Evolutionary conservation across 208 protist species (phyloP).

Genomic region (Leishmania amazonensis): DNA sequence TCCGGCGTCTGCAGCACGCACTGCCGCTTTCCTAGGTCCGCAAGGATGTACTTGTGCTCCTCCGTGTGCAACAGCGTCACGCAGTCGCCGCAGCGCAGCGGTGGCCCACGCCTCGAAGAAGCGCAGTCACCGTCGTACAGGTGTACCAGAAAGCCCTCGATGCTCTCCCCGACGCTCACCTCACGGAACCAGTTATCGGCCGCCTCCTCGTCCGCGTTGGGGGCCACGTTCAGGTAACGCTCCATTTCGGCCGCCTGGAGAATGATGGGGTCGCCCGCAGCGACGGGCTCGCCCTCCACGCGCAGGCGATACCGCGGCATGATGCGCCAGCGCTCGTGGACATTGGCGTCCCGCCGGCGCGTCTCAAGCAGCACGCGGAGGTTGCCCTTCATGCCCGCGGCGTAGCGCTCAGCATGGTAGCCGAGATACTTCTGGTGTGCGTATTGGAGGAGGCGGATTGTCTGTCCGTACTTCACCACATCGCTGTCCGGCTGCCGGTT

Average conservation of each 20-base stretch:
- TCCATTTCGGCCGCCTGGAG: conserved; percentile 46
- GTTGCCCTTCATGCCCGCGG: conserved; percentile 50
- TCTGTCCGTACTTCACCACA: conserved; percentile 64
- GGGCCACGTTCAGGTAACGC: conserved; percentile 41
- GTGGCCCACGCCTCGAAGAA: conserved; percentile 22
- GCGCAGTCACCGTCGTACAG: conserved; percentile 59
- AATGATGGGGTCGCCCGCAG: conserved; percentile 50
- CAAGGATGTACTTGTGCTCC: conserved; percentile 49
- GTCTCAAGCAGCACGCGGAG: conserved; percentile 50
- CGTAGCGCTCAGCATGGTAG: conserved; percentile 47
- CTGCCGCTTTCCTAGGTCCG: conserved; percentile 19
- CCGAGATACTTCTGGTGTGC: conserved; percentile 44
- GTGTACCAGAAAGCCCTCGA: conserved; percentile 51
- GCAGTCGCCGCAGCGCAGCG: conserved; percentile 66
- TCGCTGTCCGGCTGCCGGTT: conserved; percentile 24
- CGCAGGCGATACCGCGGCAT: conserved; percentile 67
- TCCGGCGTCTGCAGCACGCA: conserved; percentile 38
- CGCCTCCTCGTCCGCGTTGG: conserved; percentile 29
- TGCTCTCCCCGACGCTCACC: conserved; percentile 39
- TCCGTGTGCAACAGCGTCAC: conserved; percentile 63
- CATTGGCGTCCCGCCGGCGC: conserved; percentile 11
- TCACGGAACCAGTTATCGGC: conserved; percentile 35
- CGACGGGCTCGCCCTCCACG: conserved; percentile 62
- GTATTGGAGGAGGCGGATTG: conserved; percentile 49
- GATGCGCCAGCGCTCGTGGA: conserved; percentile 56